Conservation (phyloP, 345 rosid genomes). For the Hirschfeldia incana region DNA sequence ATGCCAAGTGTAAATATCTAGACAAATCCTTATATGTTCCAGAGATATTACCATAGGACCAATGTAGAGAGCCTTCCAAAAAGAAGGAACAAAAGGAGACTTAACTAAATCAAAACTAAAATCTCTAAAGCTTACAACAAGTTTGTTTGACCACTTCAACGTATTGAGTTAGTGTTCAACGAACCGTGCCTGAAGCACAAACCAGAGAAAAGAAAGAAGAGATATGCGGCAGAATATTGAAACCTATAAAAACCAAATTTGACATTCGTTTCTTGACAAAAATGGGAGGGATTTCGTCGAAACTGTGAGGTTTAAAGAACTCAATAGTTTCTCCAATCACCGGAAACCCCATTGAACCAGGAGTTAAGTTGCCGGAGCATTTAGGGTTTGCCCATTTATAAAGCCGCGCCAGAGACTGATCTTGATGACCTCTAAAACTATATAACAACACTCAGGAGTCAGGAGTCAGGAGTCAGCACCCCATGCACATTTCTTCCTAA, state of each 20-base stretch:
- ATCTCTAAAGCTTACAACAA: conserved; percentile 20
- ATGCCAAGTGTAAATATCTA: background rate
- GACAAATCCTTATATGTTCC: background rate
- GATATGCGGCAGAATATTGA: background rate
- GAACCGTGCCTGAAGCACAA: background rate
- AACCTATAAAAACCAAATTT: background rate
- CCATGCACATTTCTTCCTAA: too few species aligned
- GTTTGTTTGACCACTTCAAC: background rate
- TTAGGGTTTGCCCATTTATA: too few species aligned
- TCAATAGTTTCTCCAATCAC: too few species aligned
- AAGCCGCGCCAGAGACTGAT: too few species aligned
- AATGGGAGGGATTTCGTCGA: background rate
- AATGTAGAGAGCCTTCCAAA: conserved; percentile 42
- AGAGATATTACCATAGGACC: conserved; percentile 36
- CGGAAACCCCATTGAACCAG: too few species aligned
- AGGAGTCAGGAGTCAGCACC: too few species aligned
- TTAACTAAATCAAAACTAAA: conserved; percentile 43
- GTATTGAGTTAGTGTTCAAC: background rate
- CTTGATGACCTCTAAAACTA: too few species aligned
- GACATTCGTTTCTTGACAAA: background rate
- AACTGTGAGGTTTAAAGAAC: background rate
- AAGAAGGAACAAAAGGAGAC: conserved; percentile 41
- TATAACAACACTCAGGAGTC: too few species aligned
- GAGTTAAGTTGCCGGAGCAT: too few species aligned
- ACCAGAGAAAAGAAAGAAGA: background rate